Evolutionary conservation across 2,329 filamentous ascomycete genomes (phyloP), one percentile per base, ranked within the genome.

Genomic region (Trichoderma brevicompactum): DNA sequence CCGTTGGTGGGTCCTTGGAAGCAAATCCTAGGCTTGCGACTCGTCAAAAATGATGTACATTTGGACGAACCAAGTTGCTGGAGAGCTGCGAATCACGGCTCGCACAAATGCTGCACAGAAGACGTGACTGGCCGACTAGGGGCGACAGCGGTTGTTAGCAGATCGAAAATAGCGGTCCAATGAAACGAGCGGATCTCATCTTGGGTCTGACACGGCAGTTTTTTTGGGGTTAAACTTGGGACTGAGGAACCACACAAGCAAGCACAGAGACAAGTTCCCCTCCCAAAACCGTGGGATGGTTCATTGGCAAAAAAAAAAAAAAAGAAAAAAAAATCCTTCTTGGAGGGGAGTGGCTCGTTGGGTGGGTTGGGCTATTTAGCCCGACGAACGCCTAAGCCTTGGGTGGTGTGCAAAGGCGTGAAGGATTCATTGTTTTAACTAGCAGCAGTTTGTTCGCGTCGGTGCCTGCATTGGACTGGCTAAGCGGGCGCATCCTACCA

Each of bases 21-120:
- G n/a, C 34, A 36, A 50, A 41, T 41, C 46, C 40, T 13, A 54
- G 61, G 15, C 61, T 36, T 19, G 46, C 61, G 48, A 66, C 65
- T 66, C 61, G 65, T 61, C 60, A 43, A 65, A 65, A 66, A 66
- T 66, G 65, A 66, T 65, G 61, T 65, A 66, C 65, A 65, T 66
- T 66, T 63, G 17, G 46, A 48, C 44, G 65, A 65, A 66, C 60
- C 65, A 65, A n/a, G 49, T 48, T 48, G 32, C 48, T 54, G 61
- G 65, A 48, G 55, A 64, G 23, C 52, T 44, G 41, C 65, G 65
- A 66, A 66, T 66, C 65, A 66, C 13, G 44, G 28, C 41, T 32
- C 44, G 19, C 34, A 38, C 32, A 60, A 41, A 65, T 66, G 61
- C 61, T 66, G 61, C 61, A 46, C 55, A 58, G 65, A 34, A 55